Evolutionary conservation across 2,329 filamentous ascomycete genomes (phyloP), one percentile per base, ranked within the genome.

Genomic region (Neurospora sp.): DNA sequence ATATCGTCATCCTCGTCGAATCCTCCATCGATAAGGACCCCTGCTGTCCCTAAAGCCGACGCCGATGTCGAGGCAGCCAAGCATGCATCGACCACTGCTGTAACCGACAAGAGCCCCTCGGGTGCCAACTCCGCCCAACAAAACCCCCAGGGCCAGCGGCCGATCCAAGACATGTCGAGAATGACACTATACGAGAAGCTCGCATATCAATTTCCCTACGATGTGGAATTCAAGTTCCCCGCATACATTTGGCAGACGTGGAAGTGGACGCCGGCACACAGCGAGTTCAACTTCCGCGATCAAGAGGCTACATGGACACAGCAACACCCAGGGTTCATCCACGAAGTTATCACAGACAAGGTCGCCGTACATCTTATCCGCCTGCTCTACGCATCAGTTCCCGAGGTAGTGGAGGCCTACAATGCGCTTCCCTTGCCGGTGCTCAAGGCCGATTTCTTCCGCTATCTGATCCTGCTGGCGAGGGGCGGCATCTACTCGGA

Each of bases 181-280:
- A 89, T 92, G 81, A 89, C 91, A 17, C 85, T 94, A 68, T 85
- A 84, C 84, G 91, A 87, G 83, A 97, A 96, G 82, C 88, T 99
- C 70, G 90, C 90, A 68, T 97, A 97, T 83, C 92, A 96, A 76
- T 98, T 96, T 80, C 93, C 94, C 23, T 99, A 98, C 84, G 92
- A 97, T 77, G 85, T 95, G 73, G 89, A 93, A 77, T 81, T 85
- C 75, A 97, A 95, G 80, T 98, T 98, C 80, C 96, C 96, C 3
- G 94, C 93, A 70, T 98, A 97, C 83, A 96, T 99, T 78, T 99
- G 96, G 96, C 96, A 99, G 84, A 99, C 96, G 15, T 99, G 96
- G 96, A 97, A 96, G 80, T 90, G 89, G 77, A 92, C 89, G 0
- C 94, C 95, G 0, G 87, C 90, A 1, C 91, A 93, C 28, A 85